Percentiles rank a stretch among this genome's conserved stretches.
These are phyloP conservation scores for Podospora didyma DNA, from an alignment of 495 filamentous ascomycete genomes.

Conservation along the genomic window DNA sequence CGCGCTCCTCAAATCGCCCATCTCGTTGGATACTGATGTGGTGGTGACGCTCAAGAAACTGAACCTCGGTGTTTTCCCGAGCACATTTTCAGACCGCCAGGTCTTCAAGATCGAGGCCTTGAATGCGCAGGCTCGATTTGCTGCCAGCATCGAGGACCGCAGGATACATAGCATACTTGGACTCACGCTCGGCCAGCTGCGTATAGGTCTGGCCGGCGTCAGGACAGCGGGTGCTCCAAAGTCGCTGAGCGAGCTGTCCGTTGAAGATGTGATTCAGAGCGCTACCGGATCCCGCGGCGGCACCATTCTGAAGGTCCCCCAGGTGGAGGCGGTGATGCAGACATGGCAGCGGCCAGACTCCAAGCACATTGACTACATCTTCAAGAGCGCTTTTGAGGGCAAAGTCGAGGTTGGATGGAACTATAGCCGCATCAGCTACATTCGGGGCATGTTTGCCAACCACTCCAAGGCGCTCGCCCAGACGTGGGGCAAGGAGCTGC, in stretches of 20 bases:
- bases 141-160: conserved; percentile 65
- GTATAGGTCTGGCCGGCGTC: conserved; percentile 77
- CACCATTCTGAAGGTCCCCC: conserved; percentile 92
- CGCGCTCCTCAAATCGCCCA: conserved; percentile 55
- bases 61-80: conserved; percentile 86
- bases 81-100: conserved; percentile 88
- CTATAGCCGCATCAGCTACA: conserved; percentile 93
- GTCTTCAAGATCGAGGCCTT: conserved; percentile 90
- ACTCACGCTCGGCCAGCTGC: conserved; percentile 85
- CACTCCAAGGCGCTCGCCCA: conserved; percentile 80
- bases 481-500: conserved; percentile 80
- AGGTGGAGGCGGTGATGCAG: conserved; percentile 88
- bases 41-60: conserved; percentile 81
- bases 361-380: conserved; percentile 88
- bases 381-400: conserved; percentile 90
- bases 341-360: conserved; percentile 82
- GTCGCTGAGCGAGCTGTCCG: conserved; percentile 68
- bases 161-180: conserved; percentile 85
- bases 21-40: conserved; percentile 88
- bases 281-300: conserved; percentile 79
- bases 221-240: conserved; percentile 56
- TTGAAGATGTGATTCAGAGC: conserved; percentile 75
- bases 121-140: conserved; percentile 84
- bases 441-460: conserved; percentile 88
- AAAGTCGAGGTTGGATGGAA: conserved; percentile 99